Base-by-base conservation (phyloP, 164 flowering plant genomes). In the Euptelea pleiosperma region DNA sequence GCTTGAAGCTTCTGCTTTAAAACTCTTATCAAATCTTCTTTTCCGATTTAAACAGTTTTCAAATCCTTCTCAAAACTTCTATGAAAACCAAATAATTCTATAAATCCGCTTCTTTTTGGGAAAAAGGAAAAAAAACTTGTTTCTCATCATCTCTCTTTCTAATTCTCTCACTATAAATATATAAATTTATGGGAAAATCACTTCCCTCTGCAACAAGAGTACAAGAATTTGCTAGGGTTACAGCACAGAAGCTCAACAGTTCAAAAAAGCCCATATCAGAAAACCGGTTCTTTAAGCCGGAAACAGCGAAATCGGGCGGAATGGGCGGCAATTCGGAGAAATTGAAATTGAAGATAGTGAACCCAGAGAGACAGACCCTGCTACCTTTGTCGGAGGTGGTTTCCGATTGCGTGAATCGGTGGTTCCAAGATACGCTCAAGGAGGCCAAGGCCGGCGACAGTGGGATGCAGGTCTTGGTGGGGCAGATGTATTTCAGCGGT, bases 401-500 rank as follows among this genome's bases (percentile, higher is more conserved):
- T 16, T 69, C 84, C 8, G 91, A 85, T 19, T 85, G 94, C 51
- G 80, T 68, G 3, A 78, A 62, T 60, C 65, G 95, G 53, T 91
- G 98, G 96, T 91, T 91, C 46, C 76, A 79, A 12, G 96, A 89
- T 51, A 77, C 93, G 0, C 85, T 89, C 22, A 83, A 73, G 70
- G 95, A 89, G 72, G 98, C 98, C 15, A 82, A 76, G 58, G 79
- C 82, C 2, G 98, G 98, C 1, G 95, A 91, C 50, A 45, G 16
- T 14, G 31, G 73, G 25, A 91, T 89, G 98, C 92, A 87, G 75
- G 76, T 87, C 24, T 71, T 91, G 66, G 95, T 91, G 37, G 93
- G 91, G 22, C 96, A 89, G 78, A 89, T 91, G 96, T 91, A 89
- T 71, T 68, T 35, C 62, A 82, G 75, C 41, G 96, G 98, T 36